Conservation (phyloP, 768 basidiomycete genomes). For the Rickenella mellea region DNA sequence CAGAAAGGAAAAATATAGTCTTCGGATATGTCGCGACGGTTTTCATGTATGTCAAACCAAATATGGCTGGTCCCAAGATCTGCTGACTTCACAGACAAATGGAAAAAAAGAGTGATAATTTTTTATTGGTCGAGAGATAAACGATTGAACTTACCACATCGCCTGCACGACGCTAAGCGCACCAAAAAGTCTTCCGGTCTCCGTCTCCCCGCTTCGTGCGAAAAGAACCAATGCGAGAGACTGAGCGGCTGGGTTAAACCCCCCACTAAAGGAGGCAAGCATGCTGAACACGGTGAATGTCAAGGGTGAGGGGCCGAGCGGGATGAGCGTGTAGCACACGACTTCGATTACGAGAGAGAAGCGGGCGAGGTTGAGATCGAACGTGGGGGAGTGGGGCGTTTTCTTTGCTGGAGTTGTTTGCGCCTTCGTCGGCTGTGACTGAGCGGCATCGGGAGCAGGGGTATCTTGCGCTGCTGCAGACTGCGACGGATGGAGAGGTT, state of each 20-base stretch:
- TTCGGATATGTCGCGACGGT: slow-evolving; percentile 66
- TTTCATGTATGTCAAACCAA: slow-evolving; percentile 58
- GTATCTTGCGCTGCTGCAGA: slow-evolving; percentile 13
- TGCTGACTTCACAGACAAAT: slow-evolving; percentile 34
- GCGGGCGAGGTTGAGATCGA: slow-evolving; percentile 67
- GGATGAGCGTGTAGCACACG: slow-evolving; percentile 40
- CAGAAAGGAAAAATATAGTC: slow-evolving; percentile 56
- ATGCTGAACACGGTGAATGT: slow-evolving; percentile 43
- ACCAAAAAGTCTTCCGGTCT: slow-evolving; percentile 72
- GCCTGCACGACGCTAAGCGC: slow-evolving; percentile 69
- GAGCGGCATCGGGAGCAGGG: slow-evolving; percentile 2
- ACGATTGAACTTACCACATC: slow-evolving; percentile 34
- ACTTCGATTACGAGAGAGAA: slow-evolving; percentile 51
- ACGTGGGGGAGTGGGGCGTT: slow-evolving; percentile 30
- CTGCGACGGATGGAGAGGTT: slow-evolving; percentile 12
- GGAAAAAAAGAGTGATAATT: slow-evolving; percentile 1
- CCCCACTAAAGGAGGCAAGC: slow-evolving; percentile 48
- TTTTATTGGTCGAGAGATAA: not conserved
- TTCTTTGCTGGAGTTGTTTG: slow-evolving; percentile 5
- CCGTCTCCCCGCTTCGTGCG: slow-evolving; percentile 40
- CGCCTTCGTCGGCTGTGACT: slow-evolving; percentile 2
- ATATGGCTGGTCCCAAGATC: slow-evolving; percentile 64
- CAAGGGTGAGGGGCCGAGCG: slow-evolving; percentile 32
- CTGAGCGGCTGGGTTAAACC: slow-evolving; percentile 57
- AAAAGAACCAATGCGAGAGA: slow-evolving; percentile 67